phyloP scores from a whole-genome alignment of 805 yeast species.

The Aciculoconidium aculeatum region DNA sequence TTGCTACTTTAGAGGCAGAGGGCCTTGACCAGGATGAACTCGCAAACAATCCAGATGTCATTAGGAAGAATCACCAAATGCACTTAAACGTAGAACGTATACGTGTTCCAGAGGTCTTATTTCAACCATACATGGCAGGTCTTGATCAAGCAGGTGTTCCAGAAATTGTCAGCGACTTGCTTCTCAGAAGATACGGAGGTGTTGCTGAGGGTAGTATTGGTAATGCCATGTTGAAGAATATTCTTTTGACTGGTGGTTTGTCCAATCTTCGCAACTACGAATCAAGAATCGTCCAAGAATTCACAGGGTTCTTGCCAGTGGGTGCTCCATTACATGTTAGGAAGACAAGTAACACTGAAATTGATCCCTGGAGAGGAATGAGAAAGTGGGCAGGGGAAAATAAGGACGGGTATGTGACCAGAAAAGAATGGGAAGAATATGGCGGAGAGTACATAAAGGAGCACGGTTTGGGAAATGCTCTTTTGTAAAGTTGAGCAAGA shows the following conservation, averaged over 20 bases:
- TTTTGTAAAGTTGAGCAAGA: too few species aligned
- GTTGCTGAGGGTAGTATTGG: conserved; percentile 46
- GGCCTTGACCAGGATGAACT: conserved; percentile 38
- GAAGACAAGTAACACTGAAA: conserved; percentile 57
- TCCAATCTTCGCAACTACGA: conserved; percentile 60
- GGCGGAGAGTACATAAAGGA: conserved; percentile 89
- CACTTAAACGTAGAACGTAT: conserved; percentile 89
- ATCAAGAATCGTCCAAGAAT: conserved; percentile 63
- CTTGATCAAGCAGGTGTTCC: conserved; percentile 92
- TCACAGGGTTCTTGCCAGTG: conserved; percentile 64
- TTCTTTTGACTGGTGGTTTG: conserved; percentile 85
- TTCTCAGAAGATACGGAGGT: conserved; percentile 53
- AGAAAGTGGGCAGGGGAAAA: conserved; percentile 63
- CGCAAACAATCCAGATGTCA: conserved; percentile 52
- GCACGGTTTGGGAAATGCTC: conserved; percentile 68
- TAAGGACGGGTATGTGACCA: conserved; percentile 48
- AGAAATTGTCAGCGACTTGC: conserved; percentile 66
- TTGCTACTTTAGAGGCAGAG: conserved; percentile 39
- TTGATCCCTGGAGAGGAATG: conserved; percentile 96
- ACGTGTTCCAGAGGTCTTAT: conserved; percentile 84
- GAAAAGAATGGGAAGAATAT: conserved; percentile 74
- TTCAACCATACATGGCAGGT: conserved; percentile 93
- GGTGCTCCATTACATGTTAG: conserved; percentile 57
- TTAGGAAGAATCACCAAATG: conserved; percentile 84
- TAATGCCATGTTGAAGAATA: too few species aligned